Base-by-base conservation (phyloP, 352 stramenopile genomes). In the Globisporangium cederbergense region DNA sequence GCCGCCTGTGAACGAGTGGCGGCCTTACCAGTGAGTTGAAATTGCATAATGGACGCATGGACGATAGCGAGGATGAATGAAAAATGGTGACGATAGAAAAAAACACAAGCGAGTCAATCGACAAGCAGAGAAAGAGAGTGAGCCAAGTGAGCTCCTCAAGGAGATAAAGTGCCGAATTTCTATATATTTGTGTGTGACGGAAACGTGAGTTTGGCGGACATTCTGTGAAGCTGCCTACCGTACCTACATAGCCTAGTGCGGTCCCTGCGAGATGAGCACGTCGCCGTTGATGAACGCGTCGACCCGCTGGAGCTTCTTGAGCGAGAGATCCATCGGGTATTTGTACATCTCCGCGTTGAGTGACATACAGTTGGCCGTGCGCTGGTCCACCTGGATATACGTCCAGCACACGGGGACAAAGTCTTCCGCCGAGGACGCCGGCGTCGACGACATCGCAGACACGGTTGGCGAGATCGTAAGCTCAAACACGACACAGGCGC, bases 311-410 rank as follows among this genome's bases (percentile, higher is more conserved):
- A 92, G 67, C 59, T 83, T 79, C 70, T 90, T 91, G 40, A 88
- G 81, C 49, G 86, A 83, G 54, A 95, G 71, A 46, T 91, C 79
- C 49, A 93, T 72, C 30, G 77, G 84, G 58, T 91, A 90, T 69
- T 82, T 86, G 76, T 92, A 95, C 86, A 95, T 92, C 72, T 95
- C 83, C 16, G 76, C 64, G 56, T 80, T 92, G 22, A 93, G 59
- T 16, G 79, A 61, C 52, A 78, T 77, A 52, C 76, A 90, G 61
- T 89, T 92, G 60, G 83, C 79, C 7, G 83, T 92, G 58, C 83
- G 84, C 63, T 91, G 81, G 64, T 93, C 84, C 13, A 95, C 81
- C 63, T 90, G 86, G 28, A 93, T 66, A 65, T 88, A 93, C 45
- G 86, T 93, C 83, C 84, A 95, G 69, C 83, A 95, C 61, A 93